Conservation (phyloP, 2,329 filamentous ascomycete species). For the Aspergillus pseudonomiae region DNA sequence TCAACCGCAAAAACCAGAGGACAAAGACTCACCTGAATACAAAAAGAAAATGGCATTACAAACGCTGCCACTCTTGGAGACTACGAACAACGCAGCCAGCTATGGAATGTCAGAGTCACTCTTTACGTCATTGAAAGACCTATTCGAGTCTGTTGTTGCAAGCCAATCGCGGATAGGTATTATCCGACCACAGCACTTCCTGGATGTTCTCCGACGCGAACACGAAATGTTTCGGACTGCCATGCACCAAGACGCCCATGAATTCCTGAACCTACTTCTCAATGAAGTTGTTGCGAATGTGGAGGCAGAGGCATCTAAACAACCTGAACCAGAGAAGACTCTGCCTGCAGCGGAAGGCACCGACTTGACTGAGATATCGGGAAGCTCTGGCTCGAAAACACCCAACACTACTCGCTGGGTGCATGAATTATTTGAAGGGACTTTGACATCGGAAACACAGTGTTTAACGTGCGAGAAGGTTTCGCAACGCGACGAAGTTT, state of each 20-base stretch:
- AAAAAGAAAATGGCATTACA: constrained; percentile 96
- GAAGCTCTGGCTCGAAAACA: constrained; percentile 54
- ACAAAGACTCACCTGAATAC: constrained; percentile 94
- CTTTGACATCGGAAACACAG: constrained; percentile 91
- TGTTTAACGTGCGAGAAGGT: constrained; percentile 95
- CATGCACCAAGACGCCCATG: constrained; percentile 98
- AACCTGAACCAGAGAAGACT: constrained; percentile 37
- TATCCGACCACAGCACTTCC: constrained; percentile 85
- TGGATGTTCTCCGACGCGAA: constrained; percentile 90
- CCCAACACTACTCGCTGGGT: constrained; percentile 83
- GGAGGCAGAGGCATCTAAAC: constrained; percentile 70
- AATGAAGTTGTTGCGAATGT: constrained; percentile 96
- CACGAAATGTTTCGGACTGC: constrained; percentile 97
- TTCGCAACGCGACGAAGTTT: constrained; percentile 93
- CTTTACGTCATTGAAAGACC: constrained; percentile 93
- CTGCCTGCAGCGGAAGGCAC: constrained; percentile 57
- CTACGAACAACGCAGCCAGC: constrained; percentile 76
- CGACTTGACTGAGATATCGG: constrained; percentile 54
- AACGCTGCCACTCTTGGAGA: constrained; percentile 81
- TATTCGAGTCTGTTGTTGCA: constrained; percentile 86
- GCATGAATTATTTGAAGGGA: constrained; percentile 94
- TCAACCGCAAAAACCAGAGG: constrained; percentile 72
- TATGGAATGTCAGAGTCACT: constrained; percentile 95
- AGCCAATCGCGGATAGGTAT: constrained; percentile 84
- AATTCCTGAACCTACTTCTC: constrained; percentile 92